These are phyloP conservation scores for Rhizopogon vesiculosus DNA, from an alignment of 768 basidiomycete species.

Conservation along the genomic window DNA sequence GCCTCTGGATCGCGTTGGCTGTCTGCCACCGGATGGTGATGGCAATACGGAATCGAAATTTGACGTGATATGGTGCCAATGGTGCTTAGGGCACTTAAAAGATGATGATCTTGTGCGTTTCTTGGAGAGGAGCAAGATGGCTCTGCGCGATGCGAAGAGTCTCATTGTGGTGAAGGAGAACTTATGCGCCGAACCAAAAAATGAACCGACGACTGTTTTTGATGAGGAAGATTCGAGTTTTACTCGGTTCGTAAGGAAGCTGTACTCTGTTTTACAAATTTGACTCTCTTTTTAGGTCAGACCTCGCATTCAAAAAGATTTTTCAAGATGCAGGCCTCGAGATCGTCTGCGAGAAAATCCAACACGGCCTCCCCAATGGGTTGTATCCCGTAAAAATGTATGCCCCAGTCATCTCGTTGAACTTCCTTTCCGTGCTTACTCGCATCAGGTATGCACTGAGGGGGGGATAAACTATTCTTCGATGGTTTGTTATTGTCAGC, in stretches of 20 bases:
- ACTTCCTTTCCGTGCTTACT: not conserved
- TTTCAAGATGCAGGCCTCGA: constrained; percentile 73
- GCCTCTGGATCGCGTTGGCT: constrained; percentile 66
- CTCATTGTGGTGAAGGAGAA: constrained; percentile 93
- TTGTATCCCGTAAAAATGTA: constrained; percentile 87
- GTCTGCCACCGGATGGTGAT: constrained; percentile 42
- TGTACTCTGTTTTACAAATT: not conserved
- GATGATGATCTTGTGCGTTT: constrained; percentile 76
- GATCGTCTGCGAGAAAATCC: constrained; percentile 69
- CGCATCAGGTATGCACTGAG: constrained; percentile 21
- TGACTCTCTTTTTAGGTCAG: constrained; percentile 53
- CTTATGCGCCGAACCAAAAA: constrained; percentile 54
- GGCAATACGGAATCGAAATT: constrained; percentile 59
- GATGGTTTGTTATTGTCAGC: not conserved
- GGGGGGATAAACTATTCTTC: not conserved
- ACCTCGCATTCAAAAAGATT: constrained; percentile 71
- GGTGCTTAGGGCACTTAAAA: constrained; percentile 88
- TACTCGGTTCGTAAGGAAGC: constrained; percentile 56
- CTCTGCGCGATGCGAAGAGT: constrained; percentile 45
- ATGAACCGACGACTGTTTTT: constrained; percentile 55
- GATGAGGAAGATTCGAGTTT: constrained; percentile 88
- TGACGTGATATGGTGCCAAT: constrained; percentile 95
- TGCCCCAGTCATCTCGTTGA: constrained; percentile 20
- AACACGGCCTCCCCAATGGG: constrained; percentile 78
- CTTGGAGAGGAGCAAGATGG: constrained; percentile 55